A percentile compares a stretch with the other conserved stretches of the same genome.
These are phyloP conservation scores for Globisporangium perplexum DNA, from an alignment of 352 stramenopile genomes.

Conservation along the genomic window DNA sequence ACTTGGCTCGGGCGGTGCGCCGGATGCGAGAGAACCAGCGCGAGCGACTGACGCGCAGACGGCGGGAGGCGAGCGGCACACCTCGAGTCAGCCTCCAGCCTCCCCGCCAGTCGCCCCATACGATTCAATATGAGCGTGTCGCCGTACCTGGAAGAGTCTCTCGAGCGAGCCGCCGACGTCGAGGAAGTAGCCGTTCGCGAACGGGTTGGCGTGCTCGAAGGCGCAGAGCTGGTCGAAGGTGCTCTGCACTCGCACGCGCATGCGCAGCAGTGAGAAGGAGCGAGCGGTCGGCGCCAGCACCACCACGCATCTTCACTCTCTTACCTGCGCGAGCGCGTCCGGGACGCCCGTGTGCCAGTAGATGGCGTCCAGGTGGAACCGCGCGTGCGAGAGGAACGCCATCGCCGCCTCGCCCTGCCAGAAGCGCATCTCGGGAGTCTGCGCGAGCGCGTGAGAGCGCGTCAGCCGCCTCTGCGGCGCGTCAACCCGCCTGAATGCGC, in stretches of 20 bases:
- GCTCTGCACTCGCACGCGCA: background rate
- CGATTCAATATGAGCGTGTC: background rate
- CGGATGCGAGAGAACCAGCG: conserved; percentile 37
- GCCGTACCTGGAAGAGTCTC: conserved; percentile 47
- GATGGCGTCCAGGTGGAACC: conserved; percentile 35
- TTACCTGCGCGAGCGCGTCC: conserved; percentile 29
- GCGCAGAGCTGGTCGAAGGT: conserved; percentile 40
- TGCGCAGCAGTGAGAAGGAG: background rate
- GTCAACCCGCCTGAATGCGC: background rate
- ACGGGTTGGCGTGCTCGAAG: conserved; percentile 38
- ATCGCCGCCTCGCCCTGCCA: conserved; percentile 6
- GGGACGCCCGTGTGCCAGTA: conserved; percentile 40
- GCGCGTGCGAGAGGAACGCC: conserved; percentile 24
- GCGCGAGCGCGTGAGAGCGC: conserved; percentile 8
- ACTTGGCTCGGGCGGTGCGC: conserved; percentile 42
- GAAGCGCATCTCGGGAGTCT: conserved; percentile 13
- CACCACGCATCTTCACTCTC: background rate
- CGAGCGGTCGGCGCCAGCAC: background rate
- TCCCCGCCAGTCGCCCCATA: too few species aligned
- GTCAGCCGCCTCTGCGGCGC: background rate
- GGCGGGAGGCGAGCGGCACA: background rate
- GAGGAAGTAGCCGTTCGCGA: conserved; percentile 42
- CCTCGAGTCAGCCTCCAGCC: background rate
- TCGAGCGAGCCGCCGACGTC: conserved; percentile 41
- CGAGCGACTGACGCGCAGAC: conserved; percentile 23